A percentile compares a stretch with the other conserved stretches of the same genome.
Evolutionary conservation across 2,329 filamentous ascomycete genomes (phyloP).

Genomic region (Trichophyton rubrum): DNA sequence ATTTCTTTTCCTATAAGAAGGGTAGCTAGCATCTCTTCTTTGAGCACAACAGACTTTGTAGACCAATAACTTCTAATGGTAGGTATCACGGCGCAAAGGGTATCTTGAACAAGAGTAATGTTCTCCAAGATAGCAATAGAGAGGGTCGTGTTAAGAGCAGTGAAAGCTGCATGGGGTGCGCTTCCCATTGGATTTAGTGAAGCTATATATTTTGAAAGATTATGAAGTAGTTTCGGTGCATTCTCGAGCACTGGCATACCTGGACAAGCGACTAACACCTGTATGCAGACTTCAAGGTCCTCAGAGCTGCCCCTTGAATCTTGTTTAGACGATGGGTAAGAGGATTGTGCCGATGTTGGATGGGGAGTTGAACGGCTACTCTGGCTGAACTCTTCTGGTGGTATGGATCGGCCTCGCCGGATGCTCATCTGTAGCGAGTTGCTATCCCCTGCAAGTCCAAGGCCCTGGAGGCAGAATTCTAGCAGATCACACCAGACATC

Average conservation of each 20-base stretch:
- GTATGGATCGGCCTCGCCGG: constrained; percentile 19
- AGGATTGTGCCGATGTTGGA: constrained; percentile 17
- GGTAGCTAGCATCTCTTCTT: constrained; percentile 65
- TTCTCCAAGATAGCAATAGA: constrained; percentile 56
- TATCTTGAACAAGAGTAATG: constrained; percentile 46
- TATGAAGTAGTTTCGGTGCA: constrained; percentile 44
- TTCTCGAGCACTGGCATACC: constrained; percentile 54
- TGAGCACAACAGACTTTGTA: constrained; percentile 52
- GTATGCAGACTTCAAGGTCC: constrained; percentile 53
- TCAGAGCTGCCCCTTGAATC: constrained; percentile 28
- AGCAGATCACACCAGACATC: constrained; percentile 57
- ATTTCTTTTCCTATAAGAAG: constrained; percentile 55
- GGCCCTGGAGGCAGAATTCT: constrained; percentile 55
- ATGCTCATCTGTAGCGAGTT: constrained; percentile 22
- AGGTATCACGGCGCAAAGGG: constrained; percentile 53
- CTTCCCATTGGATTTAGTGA: constrained; percentile 48
- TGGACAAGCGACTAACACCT: constrained; percentile 49
- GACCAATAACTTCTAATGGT: constrained; percentile 67
- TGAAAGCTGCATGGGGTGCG: constrained; percentile 61
- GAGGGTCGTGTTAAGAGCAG: constrained; percentile 60
- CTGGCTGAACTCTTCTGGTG: constrained; percentile 20
- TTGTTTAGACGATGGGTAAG: constrained; percentile 8
- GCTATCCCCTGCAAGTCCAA: constrained; percentile 29
- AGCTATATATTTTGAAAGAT: constrained; percentile 50
- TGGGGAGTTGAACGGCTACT: constrained; percentile 22